Evolutionary conservation across 768 basidiomycete species (phyloP).

Genomic region (Termitomyces sp.): DNA sequence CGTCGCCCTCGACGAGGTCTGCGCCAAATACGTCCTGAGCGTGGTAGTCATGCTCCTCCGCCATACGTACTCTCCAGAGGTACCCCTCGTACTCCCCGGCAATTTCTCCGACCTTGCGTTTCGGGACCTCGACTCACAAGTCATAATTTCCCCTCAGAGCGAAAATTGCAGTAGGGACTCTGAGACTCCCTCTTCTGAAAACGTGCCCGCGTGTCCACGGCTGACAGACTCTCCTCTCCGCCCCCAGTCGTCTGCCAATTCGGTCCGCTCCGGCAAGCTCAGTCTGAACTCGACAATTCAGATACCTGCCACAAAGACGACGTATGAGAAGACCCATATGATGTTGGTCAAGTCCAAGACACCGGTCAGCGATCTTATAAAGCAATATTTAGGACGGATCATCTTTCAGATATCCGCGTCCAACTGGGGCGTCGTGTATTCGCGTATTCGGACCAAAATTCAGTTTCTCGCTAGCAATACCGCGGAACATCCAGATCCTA

Average conservation of each 20-base stretch:
- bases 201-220: slow-evolving; percentile 1
- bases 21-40: slow-evolving; percentile 75
- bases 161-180: slow-evolving; percentile 10
- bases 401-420: slow-evolving; percentile 84
- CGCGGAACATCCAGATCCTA: slow-evolving; percentile 48
- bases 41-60: slow-evolving; percentile 81
- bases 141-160: slow-evolving; percentile 28
- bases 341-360: slow-evolving; percentile 48
- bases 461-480: slow-evolving; percentile 47
- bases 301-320: slow-evolving; percentile 28
- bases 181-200: slow-evolving; percentile 4
- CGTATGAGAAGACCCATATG: slow-evolving; percentile 60
- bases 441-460: slow-evolving; percentile 65
- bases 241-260: slow-evolving; percentile 35
- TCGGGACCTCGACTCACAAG: slow-evolving; percentile 60
- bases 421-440: slow-evolving; percentile 79
- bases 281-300: slow-evolving; percentile 37
- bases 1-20: slow-evolving; percentile 71
- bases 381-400: slow-evolving; percentile 70
- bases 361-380: slow-evolving; percentile 56
- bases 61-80: slow-evolving; percentile 55
- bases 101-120: slow-evolving; percentile 59
- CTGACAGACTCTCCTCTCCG: slow-evolving; percentile 22
- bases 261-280: slow-evolving; percentile 28
- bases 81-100: slow-evolving; percentile 49